Conservation (phyloP, 495 filamentous ascomycete species). For the Aspergillus nidulans region DNA sequence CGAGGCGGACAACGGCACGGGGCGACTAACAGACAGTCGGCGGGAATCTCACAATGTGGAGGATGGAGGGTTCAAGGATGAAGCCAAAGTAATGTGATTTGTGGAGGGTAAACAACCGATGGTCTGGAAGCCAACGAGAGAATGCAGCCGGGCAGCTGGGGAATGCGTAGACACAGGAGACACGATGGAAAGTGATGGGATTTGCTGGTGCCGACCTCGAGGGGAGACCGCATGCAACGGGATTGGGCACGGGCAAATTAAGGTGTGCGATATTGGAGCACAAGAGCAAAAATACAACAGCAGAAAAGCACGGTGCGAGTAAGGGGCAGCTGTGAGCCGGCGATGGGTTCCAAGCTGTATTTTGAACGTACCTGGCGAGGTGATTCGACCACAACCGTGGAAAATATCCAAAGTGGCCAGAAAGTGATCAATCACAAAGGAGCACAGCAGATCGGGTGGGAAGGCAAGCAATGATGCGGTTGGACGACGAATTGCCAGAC, state of each 20-base stretch:
- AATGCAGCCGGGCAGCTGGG: constrained; percentile 12
- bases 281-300: constrained; percentile 9
- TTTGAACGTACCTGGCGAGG: constrained; percentile 22
- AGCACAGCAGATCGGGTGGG: constrained; percentile 18
- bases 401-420: constrained; percentile 8
- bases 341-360: constrained; percentile 1
- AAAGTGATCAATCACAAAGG: constrained; percentile 24
- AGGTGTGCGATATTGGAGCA: constrained; percentile 19
- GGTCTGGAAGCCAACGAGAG: constrained; percentile 15
- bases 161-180: constrained; percentile 12
- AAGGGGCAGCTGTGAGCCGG: constrained; percentile 8
- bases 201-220: constrained; percentile 16
- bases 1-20: constrained; percentile 10
- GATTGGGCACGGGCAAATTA: constrained; percentile 16
- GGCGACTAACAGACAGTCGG: constrained; percentile 6
- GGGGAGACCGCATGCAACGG: constrained; percentile 7
- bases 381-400: constrained; percentile 28
- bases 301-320: constrained; percentile 9
- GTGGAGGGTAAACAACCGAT: constrained; percentile 15
- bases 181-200: constrained; percentile 16
- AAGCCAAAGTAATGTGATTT: constrained; percentile 19
- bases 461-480: constrained; percentile 19
- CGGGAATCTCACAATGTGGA: constrained; percentile 8
- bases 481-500: constrained; percentile 19
- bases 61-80: constrained; percentile 8